A percentile compares a stretch with the other conserved stretches of the same genome.
phyloP scores from a whole-genome alignment of 345 rosid genomes.

The Syzygium aqueum region DNA sequence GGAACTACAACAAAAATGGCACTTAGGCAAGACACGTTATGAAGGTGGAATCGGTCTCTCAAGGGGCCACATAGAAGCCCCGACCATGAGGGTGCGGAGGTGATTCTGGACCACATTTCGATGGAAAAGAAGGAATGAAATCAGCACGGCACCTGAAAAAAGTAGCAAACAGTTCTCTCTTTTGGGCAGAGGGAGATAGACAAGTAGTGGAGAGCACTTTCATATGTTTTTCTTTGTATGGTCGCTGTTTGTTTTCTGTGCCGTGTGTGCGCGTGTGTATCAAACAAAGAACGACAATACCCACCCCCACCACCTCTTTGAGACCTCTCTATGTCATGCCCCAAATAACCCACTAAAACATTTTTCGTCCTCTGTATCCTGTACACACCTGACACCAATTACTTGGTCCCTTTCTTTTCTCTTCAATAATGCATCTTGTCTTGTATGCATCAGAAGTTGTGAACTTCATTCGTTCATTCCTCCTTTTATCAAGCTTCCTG shows the following conservation, averaged over 20 bases:
- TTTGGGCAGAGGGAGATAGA: neutral
- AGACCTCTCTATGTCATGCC: neutral
- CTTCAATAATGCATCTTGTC: neutral
- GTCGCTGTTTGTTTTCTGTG: neutral
- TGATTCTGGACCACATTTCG: neutral
- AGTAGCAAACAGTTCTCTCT: neutral
- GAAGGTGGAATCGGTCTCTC: neutral
- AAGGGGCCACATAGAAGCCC: neutral
- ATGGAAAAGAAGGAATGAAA: neutral
- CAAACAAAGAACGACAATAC: neutral
- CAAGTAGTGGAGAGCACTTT: neutral
- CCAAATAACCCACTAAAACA: neutral
- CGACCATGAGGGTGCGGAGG: neutral
- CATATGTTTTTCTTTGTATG: neutral
- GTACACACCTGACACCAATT: neutral
- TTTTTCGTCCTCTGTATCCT: neutral
- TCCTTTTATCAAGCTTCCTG: neutral
- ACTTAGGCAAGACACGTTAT: neutral
- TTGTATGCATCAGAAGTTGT: neutral
- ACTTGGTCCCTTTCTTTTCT: neutral
- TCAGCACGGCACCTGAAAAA: conserved; percentile 1
- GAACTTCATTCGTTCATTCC: neutral
- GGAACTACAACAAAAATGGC: neutral
- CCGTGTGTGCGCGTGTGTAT: neutral
- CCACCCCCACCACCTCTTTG: neutral